Base-by-base conservation (phyloP, 2,329 filamentous ascomycete genomes). In the Leptosphaerulina australis region DNA sequence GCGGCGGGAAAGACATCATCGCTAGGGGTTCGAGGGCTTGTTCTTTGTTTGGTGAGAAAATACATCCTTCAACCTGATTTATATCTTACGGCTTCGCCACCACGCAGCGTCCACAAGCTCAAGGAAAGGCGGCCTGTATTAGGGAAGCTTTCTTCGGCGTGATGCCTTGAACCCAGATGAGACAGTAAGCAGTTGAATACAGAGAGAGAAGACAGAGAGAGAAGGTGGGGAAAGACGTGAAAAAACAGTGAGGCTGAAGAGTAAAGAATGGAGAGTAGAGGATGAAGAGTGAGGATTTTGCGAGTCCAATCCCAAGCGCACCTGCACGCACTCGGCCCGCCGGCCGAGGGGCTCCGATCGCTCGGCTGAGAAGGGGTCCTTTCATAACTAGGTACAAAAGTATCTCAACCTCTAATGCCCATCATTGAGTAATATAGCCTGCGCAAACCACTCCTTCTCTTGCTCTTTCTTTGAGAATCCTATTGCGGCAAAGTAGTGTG, bases 1-100 rank as follows among this genome's bases (percentile, higher is more conserved):
- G 85, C 76, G 6, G 88, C 84, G 3, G 91, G 92, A 67, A 96
- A 96, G 64, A 84, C 84, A 76, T 91, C 82, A 60, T 59, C 35
- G 76, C 91, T 82, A 62, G 84, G 81, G 74, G 88, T 81, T 76
- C 81, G 81, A 70, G 74, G 75, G 74, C 72, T 63, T 76, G 76
- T 82, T 82, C 72, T 72, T 75, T 76, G 73, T 65, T 66, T 79
- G 75, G 81, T 85, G 78, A 84, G 83, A 63, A 81, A 76, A 77
- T 81, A 83, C 84, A 77, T 79, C 76, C 74, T 70, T 60, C 63
- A 72, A 72, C 72, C 70, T 74, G 72, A 65, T 68, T 75, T 78
- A 70, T 73, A 68, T 78, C 81, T 83, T 83, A 83, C 80, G 71
- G 64, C 64, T 67, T 60, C 55, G 54, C 63, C 61, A 55, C 55